These are phyloP conservation scores for Ceratocystis papillata DNA, from an alignment of 2,329 filamentous ascomycete species.

Conservation along the genomic window DNA sequence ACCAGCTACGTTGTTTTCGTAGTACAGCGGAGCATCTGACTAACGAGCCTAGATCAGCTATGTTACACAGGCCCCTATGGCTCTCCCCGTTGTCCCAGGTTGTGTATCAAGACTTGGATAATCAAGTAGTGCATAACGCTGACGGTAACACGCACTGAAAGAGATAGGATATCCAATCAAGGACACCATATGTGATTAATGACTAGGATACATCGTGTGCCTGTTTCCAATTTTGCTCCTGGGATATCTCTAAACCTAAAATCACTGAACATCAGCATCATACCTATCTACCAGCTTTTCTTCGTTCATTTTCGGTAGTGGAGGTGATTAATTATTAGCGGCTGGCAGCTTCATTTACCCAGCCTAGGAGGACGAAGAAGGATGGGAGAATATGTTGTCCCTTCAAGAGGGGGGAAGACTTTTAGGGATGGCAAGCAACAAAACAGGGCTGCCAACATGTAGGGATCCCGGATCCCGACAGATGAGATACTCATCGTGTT, in stretches of 20 bases:
- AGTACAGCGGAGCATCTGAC: neutral
- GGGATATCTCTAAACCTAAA: too few species aligned
- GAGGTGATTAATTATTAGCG: neutral
- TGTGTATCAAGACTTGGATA: neutral
- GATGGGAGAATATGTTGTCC: neutral
- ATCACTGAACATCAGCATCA: neutral
- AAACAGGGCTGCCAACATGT: constrained; percentile 3
- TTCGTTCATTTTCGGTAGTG: neutral
- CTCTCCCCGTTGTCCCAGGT: neutral
- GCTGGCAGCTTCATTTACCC: neutral
- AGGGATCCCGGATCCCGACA: constrained; percentile 10
- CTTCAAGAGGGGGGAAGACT: neutral
- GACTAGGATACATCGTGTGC: neutral
- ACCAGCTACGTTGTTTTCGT: neutral
- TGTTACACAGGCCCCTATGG: neutral
- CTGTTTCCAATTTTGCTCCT: neutral
- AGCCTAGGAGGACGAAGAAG: neutral
- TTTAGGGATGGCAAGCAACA: neutral
- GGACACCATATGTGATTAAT: neutral
- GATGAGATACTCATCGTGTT: neutral
- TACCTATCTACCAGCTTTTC: neutral
- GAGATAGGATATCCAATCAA: neutral
- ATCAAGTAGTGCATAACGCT: neutral
- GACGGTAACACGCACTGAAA: neutral
- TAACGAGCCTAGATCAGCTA: neutral